Conservation (phyloP, 352 stramenopile genomes). For the Thalassiosira pacifica region DNA sequence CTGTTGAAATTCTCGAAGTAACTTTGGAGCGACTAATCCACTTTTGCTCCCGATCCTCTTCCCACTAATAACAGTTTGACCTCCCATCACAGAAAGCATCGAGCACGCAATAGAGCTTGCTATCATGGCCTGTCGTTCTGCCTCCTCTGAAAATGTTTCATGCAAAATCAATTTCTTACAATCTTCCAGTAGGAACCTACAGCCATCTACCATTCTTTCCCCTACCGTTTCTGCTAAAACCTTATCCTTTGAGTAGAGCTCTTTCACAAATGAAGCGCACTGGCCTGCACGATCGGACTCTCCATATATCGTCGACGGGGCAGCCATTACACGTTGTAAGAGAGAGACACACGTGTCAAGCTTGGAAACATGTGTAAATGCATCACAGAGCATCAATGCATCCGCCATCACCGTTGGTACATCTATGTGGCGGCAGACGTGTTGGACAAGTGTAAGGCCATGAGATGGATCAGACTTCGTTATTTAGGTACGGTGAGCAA, state of each 20-base stretch:
- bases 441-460: constrained; percentile 71
- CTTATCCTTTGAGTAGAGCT: constrained; percentile 65
- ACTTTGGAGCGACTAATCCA: background rate
- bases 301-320: background rate
- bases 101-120: constrained; percentile 56
- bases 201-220: constrained; percentile 64
- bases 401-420: constrained; percentile 67
- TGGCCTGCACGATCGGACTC: constrained; percentile 50
- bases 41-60: background rate
- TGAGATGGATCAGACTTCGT: constrained; percentile 74
- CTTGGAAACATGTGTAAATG: constrained; percentile 78
- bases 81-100: constrained; percentile 62
- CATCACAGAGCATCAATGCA: constrained; percentile 78
- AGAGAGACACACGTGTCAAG: constrained; percentile 72
- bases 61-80: constrained; percentile 9
- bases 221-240: constrained; percentile 65
- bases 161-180: constrained; percentile 46
- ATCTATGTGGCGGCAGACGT: constrained; percentile 78
- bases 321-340: constrained; percentile 68
- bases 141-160: constrained; percentile 28
- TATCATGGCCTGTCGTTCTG: constrained; percentile 48
- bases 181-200: constrained; percentile 70
- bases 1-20: constrained; percentile 65
- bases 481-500: too few relatives aligned
- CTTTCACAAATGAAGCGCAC: constrained; percentile 49